Base-by-base conservation (phyloP, 768 basidiomycete species). In the Ramaria rubella region DNA sequence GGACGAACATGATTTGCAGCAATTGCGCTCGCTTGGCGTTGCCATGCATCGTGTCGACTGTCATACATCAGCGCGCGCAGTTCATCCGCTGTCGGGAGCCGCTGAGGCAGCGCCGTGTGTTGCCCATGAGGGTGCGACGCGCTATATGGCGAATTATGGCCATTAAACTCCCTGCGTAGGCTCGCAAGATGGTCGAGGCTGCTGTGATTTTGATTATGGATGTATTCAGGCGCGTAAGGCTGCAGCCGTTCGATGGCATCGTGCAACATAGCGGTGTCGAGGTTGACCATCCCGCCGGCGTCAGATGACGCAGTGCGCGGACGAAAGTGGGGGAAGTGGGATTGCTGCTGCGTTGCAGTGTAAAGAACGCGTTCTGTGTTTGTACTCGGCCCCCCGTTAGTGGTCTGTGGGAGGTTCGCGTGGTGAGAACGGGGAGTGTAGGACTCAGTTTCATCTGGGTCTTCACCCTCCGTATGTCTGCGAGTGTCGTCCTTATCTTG, bases 351-450 rank as follows among this genome's bases (percentile, higher is more conserved):
- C 5, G 52, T 15, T 9, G 33, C 33, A 36, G 46, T 56, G 46
- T 56, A 56, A n/a, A 56, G 19, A 9, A 31, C 29, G 36, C 55
- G 55, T 33, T 45, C 45, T 1, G 42, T 38, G 27, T 38, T 38
- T 31, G 27, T 51, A 36, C 55, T 26, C 5, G 36, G 24, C 12
- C 49, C 50, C 21, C 29, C 33, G 43, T 50, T 48, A 21, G 14
- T n/a, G 26, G 36, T 24, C 1, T 31, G 24, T 4, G 85, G 84
- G 17, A 87, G 72, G n/a, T 71, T 75, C 12, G 75, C 76, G 30
- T 80, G 78, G 1, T 85, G 84, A 2, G 86, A 88, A 23, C 85
- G 79, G 5, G 86, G 86, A 0, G 86, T 89, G 60, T 78, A 84
- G 5, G 67, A 66, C 43, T 52, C 57, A 1, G 48, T 52, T 17